Evolutionary conservation across 2,329 filamentous ascomycete species (phyloP), one percentile per base, ranked within the genome.

Genomic region (Akanthomyces lecanii): DNA sequence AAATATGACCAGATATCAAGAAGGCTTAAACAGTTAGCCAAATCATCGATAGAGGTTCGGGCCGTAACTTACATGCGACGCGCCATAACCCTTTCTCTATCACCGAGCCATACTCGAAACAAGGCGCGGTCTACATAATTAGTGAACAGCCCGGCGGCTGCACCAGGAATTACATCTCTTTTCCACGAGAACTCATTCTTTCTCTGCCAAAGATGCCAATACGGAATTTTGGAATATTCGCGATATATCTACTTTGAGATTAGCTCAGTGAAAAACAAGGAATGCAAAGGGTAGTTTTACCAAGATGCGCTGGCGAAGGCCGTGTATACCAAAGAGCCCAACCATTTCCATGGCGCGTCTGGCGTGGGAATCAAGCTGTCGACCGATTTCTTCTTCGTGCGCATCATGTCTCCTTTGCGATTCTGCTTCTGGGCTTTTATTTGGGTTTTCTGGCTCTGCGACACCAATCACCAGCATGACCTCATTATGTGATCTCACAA

Each of bases 381-480:
- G 72, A 10, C 82, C 84, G 2, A 82, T 72, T 7, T 71, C 67
- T 30, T 80, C 78, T 64, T 86, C 83, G 56, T 82, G 80, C 10
- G 73, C 71, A 38, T 77, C 72, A 65, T 84, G 81, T 12, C 76
- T 74, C 16, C 73, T 72, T n/a, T 77, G 73, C 2, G 74, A 71
- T 47, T 80, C 78, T 7, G 73, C 70, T 58, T 80, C 76, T 5
- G 75, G 73, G 4, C 77, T 75, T 25, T 73, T 70, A 4, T 69
- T 68, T 8, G 73, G 73, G 57, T 79, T 80, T 60, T 86, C 84
- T 16, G 83, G 81, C 67, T 87, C 84, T 10, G 84, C 84, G 5
- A 86, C 84, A 5, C 84, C 84, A 45, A 87, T 86, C 11, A 85
- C 83, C 21, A 81, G 77, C 84, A 87, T 87, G 4, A 87, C 84